Evolutionary conservation across 2,329 filamentous ascomycete species (phyloP).

Genomic region (Hirsutella thompsonii): DNA sequence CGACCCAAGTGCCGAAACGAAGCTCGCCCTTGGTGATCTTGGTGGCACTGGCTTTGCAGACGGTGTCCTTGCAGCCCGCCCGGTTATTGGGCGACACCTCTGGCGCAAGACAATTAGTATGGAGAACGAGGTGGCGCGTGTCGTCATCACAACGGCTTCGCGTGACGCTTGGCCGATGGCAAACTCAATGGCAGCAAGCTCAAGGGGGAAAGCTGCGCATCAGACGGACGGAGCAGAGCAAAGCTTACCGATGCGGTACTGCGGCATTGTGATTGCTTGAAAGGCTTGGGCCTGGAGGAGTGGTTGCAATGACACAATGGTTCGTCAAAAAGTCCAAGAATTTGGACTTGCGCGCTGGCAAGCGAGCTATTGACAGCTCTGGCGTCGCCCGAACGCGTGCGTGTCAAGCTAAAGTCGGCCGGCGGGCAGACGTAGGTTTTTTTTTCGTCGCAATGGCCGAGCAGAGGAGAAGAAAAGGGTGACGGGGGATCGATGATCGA

Average conservation of each 20-base stretch:
- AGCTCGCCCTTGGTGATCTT: constrained; percentile 75
- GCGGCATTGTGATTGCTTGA: constrained; percentile 22
- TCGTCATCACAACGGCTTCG: neutral
- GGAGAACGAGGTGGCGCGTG: neutral
- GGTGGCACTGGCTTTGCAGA: constrained; percentile 55
- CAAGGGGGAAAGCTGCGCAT: too few relatives aligned
- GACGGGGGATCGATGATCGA: too few relatives aligned
- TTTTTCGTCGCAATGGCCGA: too few relatives aligned
- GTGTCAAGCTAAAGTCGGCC: too few relatives aligned
- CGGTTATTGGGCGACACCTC: constrained; percentile 60
- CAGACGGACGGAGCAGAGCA: neutral
- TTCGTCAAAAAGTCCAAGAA: too few relatives aligned
- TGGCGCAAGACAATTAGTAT: constrained; percentile 20
- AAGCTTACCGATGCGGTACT: constrained; percentile 33
- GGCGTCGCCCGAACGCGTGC: too few relatives aligned
- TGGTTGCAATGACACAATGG: too few relatives aligned
- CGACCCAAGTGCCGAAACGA: constrained; percentile 63
- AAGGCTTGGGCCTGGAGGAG: too few relatives aligned
- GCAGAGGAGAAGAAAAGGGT: too few relatives aligned
- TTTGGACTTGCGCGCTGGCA: too few relatives aligned
- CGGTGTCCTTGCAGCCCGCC: constrained; percentile 58
- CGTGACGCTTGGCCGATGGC: neutral
- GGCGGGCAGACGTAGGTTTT: too few relatives aligned
- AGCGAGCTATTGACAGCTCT: too few relatives aligned
- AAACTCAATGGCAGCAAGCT: neutral